Evolutionary conservation across 176 grass and related monocot species (phyloP), one percentile per base, ranked within the genome.

Genomic region (Lolium rigidum): DNA sequence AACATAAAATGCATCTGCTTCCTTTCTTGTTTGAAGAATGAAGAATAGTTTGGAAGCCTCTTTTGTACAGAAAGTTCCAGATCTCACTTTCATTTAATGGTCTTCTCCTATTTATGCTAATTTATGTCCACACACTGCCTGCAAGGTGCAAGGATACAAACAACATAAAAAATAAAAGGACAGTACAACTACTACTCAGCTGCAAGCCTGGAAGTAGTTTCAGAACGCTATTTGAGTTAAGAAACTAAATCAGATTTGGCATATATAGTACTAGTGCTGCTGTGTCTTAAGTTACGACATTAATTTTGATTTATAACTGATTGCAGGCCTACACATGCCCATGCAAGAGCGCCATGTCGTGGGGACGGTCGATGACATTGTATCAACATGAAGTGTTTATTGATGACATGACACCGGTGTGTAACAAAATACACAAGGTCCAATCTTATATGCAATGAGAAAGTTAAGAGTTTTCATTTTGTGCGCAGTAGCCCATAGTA

Each of bases 121-220:
- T 51, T 63, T 72, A 84, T 60, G 43, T 18, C 52, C 8, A 79
- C n/a, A 41, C 15, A 62, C 35, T 70, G 18, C 5, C 49, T 69
- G 71, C 31, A 35, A 35, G 31, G 31, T 35, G 22, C 31, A 82
- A 57, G 78, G 59, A 64, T 80, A 58, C 22, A 47, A 80, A 64
- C 39, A 46, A 64, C 39, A 79, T 16, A 5, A 12, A 58, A n/a
- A 78, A 35, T 78, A n/a, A 26, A 25, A 59, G n/a, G 43, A 28
- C 38, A 48, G 58, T 26, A 26, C 41, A 9, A 37, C 37, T 12
- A 22, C 31, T 22, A 38, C 35, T 60, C 1, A 75, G 3, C 58
- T 48, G 41, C 39, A 80, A 18, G 24, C 52, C 52, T 55, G 5
- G 15, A 55, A 55, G 16, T 76, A 18, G 26, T 56, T 37, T 56